These are phyloP conservation scores for Lactifluus echinatus DNA, from an alignment of 768 basidiomycete genomes.

Conservation along the genomic window DNA sequence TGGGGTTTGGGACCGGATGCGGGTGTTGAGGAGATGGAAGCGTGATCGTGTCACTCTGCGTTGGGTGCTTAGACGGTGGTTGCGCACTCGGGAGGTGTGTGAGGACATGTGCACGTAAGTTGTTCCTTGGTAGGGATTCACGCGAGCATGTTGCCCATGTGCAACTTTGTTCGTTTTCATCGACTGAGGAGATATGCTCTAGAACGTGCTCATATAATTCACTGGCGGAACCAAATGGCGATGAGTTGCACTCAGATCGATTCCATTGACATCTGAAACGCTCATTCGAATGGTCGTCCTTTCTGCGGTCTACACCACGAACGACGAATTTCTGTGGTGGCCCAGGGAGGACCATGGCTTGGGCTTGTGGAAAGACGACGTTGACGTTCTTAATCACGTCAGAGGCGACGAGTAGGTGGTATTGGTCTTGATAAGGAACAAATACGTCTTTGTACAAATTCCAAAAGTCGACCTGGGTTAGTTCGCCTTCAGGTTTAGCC, in stretches of 20 bases:
- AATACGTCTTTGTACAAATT: conserved; percentile 85
- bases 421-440: conserved; percentile 44
- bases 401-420: conserved; percentile 68
- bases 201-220: conserved; percentile 69
- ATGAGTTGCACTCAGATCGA: conserved; percentile 43
- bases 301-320: conserved; percentile 68
- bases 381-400: conserved; percentile 95
- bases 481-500: conserved; percentile 61
- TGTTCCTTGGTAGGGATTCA: conserved; percentile 36
- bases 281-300: conserved; percentile 47
- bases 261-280: conserved; percentile 76
- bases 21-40: conserved; percentile 46
- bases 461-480: conserved; percentile 96
- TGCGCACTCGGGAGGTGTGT: conserved; percentile 66
- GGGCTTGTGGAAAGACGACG: conserved; percentile 73
- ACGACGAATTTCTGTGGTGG: conserved; percentile 77
- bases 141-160: conserved; percentile 64
- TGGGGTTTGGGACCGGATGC: conserved; percentile 55
- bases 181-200: conserved; percentile 36
- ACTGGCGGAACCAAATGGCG: conserved; percentile 42
- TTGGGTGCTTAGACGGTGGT: conserved; percentile 47
- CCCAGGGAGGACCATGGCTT: conserved; percentile 77
- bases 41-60: conserved; percentile 68
- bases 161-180: conserved; percentile 45
- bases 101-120: conserved; percentile 58